A percentile compares a stretch with the other conserved stretches of the same genome.
These are phyloP conservation scores for Zasmidium citrigriseum DNA, from an alignment of 2,329 filamentous ascomycete species.

Conservation along the genomic window DNA sequence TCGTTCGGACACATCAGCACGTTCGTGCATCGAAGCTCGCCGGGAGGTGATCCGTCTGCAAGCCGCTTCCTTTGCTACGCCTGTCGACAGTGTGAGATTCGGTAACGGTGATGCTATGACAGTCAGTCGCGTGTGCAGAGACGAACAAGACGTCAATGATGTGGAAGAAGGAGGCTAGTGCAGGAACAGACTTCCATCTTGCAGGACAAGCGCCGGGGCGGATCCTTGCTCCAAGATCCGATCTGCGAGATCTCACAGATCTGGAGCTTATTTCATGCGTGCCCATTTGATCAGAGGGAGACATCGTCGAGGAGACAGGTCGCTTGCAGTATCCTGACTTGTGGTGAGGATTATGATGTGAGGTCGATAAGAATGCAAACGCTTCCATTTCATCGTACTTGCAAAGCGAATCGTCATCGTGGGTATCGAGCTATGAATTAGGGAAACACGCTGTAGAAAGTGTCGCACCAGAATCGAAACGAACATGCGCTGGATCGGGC, in stretches of 20 bases:
- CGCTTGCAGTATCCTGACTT: too few species aligned
- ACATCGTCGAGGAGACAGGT: neutral
- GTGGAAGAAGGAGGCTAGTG: slow-evolving; percentile 20
- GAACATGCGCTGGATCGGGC: neutral
- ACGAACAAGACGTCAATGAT: slow-evolving; percentile 21
- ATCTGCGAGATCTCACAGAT: slow-evolving; percentile 17
- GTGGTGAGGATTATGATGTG: too few species aligned
- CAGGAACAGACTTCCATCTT: slow-evolving; percentile 20
- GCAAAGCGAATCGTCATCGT: slow-evolving; percentile 3
- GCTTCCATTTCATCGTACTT: neutral
- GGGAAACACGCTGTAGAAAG: neutral
- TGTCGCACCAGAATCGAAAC: neutral
- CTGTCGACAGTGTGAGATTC: neutral
- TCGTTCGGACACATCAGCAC: neutral
- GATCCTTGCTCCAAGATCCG: slow-evolving; percentile 4
- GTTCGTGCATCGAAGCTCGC: too few species aligned
- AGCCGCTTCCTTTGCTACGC: neutral
- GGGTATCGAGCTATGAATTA: slow-evolving; percentile 17
- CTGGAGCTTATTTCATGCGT: neutral
- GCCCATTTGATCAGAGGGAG: neutral
- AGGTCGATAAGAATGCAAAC: neutral
- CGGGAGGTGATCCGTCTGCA: too few species aligned
- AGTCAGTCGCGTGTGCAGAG: neutral
- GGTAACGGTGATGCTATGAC: slow-evolving; percentile 2
- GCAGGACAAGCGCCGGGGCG: slow-evolving; percentile 3